Evolutionary conservation across 177 flowering plant species (phyloP).

Genomic region (Vitis hybrid): DNA sequence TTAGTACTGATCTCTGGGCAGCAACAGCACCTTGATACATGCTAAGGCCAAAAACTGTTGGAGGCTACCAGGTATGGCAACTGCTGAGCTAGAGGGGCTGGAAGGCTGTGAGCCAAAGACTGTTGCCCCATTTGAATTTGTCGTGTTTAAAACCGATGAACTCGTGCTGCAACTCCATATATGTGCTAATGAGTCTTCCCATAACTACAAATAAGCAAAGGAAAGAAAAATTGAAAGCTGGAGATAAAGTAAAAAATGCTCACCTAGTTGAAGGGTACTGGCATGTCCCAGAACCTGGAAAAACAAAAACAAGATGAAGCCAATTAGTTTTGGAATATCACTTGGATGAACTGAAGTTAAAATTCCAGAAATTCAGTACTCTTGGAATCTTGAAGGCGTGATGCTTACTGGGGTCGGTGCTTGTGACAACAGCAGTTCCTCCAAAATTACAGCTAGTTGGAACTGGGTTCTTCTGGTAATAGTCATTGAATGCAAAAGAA

Average conservation of each 20-base stretch:
- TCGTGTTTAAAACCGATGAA: constrained; percentile 56
- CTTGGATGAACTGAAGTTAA: not conserved
- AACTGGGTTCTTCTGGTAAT: constrained; percentile 80
- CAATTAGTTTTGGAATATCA: not conserved
- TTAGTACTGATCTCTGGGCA: not conserved
- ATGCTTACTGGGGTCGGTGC: constrained; percentile 78
- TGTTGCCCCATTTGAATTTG: constrained; percentile 53
- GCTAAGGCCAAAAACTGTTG: not conserved
- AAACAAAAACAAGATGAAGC: not conserved
- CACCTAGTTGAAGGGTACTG: constrained; percentile 67
- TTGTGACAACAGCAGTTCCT: constrained; percentile 69
- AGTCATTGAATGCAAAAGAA: constrained; percentile 83
- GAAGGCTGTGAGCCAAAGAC: constrained; percentile 58
- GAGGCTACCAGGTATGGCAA: not conserved
- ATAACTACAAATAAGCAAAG: not conserved
- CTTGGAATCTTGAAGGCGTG: too few relatives aligned
- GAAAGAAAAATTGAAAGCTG: not conserved
- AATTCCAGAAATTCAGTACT: too few relatives aligned
- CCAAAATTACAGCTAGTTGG: constrained; percentile 88
- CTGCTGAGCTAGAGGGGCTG: constrained; percentile 16
- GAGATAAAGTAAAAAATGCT: constrained; percentile 1
- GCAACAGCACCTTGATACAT: not conserved
- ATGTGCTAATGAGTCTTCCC: not conserved
- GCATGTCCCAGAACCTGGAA: constrained; percentile 65
- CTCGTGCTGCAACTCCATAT: constrained; percentile 52